Conservation (phyloP, 305 asterid genomes). For the Andrographis paniculata region DNA sequence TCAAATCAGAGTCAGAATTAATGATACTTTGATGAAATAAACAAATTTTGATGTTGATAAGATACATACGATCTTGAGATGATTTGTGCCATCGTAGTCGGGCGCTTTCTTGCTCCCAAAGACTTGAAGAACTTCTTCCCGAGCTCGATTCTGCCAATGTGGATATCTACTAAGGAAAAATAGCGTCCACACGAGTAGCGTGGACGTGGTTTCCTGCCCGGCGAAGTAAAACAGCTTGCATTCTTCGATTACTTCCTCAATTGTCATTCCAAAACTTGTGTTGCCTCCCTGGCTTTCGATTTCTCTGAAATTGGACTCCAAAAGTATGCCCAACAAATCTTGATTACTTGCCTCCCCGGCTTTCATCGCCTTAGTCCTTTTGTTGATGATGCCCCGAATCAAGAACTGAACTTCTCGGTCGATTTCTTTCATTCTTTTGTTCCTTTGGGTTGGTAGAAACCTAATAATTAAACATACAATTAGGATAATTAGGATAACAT, state of each 20-base stretch:
- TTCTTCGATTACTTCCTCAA: slow-evolving; percentile 22
- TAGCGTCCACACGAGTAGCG: slow-evolving; percentile 34
- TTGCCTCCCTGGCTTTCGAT: slow-evolving; percentile 19
- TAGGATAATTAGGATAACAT: neutral
- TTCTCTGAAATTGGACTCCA: slow-evolving; percentile 27
- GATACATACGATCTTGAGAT: slow-evolving; percentile 28
- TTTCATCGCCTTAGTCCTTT: slow-evolving; percentile 25
- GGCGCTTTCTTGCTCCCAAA: slow-evolving; percentile 17
- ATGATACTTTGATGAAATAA: too few relatives aligned
- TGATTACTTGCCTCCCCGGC: slow-evolving; percentile 24
- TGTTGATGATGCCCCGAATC: slow-evolving; percentile 23
- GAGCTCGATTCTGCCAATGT: slow-evolving; percentile 33
- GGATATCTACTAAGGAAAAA: slow-evolving; percentile 22
- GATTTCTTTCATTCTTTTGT: slow-evolving; percentile 28
- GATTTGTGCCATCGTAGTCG: slow-evolving; percentile 17
- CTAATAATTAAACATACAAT: slow-evolving; percentile 8
- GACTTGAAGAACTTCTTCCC: slow-evolving; percentile 28
- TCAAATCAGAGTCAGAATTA: too few relatives aligned
- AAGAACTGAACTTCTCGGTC: slow-evolving; percentile 17
- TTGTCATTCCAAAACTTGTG: slow-evolving; percentile 14
- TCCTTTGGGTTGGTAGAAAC: slow-evolving; percentile 27
- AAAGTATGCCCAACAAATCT: slow-evolving; percentile 29
- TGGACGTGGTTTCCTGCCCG: slow-evolving; percentile 25
- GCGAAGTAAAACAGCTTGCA: slow-evolving; percentile 36
- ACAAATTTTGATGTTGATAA: too few relatives aligned